phyloP scores from a whole-genome alignment of 2,329 filamentous ascomycete genomes.

The Gliomastix tumulicola region DNA sequence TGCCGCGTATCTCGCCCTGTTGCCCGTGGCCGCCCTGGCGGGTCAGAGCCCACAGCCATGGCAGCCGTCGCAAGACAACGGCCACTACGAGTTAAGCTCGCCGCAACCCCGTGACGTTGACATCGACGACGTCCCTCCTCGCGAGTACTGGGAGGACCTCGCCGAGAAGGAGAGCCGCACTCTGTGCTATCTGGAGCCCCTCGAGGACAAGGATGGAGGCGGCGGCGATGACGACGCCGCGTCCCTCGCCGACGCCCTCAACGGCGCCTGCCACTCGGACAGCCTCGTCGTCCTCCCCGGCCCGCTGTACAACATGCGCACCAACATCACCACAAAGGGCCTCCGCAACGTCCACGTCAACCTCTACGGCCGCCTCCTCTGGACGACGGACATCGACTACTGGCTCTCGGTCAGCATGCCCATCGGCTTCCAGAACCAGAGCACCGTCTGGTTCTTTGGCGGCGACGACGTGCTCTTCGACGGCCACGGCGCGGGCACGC shows the following conservation, averaged over 20 bases:
- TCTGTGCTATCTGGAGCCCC: constrained; percentile 19
- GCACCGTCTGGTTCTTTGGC: constrained; percentile 46
- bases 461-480: constrained; percentile 41
- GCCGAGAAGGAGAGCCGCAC: constrained; percentile 12
- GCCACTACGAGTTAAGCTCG: no score
- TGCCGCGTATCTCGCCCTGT: no score
- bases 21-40: no score
- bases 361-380: constrained; percentile 27
- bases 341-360: constrained; percentile 34
- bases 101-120: no score
- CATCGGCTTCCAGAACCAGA: constrained; percentile 48
- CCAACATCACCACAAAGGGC: constrained; percentile 22
- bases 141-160: constrained; percentile 4
- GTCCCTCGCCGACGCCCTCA: constrained; percentile 21
- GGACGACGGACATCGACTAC: constrained; percentile 39
- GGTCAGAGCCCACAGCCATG: no score
- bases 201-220: constrained; percentile 10
- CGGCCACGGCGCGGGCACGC: constrained; percentile 42
- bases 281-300: constrained; percentile 23
- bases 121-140: no score
- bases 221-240: constrained; percentile 17
- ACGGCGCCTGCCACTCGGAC: constrained; percentile 16
- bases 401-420: constrained; percentile 44
- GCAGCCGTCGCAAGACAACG: no score
- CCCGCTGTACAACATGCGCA: constrained; percentile 22